Evolutionary conservation across 2,329 filamentous ascomycete species (phyloP).

Genomic region (Tolypocladium endophyticum): DNA sequence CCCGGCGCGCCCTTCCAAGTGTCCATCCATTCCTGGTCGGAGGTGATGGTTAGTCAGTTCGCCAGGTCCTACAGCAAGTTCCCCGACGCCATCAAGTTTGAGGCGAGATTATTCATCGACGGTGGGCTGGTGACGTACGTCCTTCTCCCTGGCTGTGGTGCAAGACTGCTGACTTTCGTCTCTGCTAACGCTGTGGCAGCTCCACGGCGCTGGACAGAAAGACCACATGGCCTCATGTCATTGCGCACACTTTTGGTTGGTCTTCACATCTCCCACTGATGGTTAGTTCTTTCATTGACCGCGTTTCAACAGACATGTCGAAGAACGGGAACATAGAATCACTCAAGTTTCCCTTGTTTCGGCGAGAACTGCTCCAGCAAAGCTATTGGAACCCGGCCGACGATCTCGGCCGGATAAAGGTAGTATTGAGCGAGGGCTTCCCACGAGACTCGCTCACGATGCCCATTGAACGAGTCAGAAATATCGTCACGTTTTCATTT

Average conservation of each 20-base stretch:
- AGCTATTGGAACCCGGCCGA: slow-evolving; percentile 63
- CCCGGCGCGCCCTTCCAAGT: slow-evolving; percentile 53
- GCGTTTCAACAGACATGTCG: slow-evolving; percentile 30
- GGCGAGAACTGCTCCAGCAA: slow-evolving; percentile 57
- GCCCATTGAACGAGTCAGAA: slow-evolving; percentile 58
- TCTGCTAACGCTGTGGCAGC: slow-evolving; percentile 20
- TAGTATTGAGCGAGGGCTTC: slow-evolving; percentile 67
- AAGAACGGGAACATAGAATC: slow-evolving; percentile 47
- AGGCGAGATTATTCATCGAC: slow-evolving; percentile 59
- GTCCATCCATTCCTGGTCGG: slow-evolving; percentile 66
- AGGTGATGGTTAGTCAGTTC: slow-evolving; percentile 47
- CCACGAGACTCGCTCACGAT: slow-evolving; percentile 37
- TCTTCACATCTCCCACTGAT: background rate
- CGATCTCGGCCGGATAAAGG: slow-evolving; percentile 61
- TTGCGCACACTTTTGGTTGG: slow-evolving; percentile 32
- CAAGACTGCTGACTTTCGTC: background rate
- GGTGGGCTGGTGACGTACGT: slow-evolving; percentile 50
- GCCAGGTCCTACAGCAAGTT: slow-evolving; percentile 45
- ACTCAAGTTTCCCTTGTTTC: slow-evolving; percentile 66
- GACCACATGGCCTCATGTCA: slow-evolving; percentile 38
- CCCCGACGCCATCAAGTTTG: slow-evolving; percentile 47
- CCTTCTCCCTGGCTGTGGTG: background rate
- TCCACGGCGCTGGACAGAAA: slow-evolving; percentile 43
- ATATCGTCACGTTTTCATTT: slow-evolving; percentile 70
- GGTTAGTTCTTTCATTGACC: background rate